A percentile compares a stretch with the other conserved stretches of the same genome.
Conservation (phyloP, 2,329 filamentous ascomycete genomes). For the Stachybotrys echinatus region DNA sequence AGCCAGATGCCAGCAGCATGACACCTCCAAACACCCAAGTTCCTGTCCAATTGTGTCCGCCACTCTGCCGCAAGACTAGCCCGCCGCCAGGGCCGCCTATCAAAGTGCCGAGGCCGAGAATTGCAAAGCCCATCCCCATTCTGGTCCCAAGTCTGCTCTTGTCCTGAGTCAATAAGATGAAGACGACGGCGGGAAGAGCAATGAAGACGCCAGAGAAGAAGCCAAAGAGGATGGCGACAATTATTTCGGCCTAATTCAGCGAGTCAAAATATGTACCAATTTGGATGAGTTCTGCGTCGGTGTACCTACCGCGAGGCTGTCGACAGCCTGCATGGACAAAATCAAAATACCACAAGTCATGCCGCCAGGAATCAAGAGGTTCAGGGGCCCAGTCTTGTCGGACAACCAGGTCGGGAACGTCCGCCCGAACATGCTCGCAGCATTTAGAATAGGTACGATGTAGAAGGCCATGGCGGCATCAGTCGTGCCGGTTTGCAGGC, state of each 20-base stretch:
- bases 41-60: constrained; percentile 14
- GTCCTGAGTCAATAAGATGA: constrained; percentile 32
- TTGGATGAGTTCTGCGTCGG: background rate
- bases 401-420: constrained; percentile 32
- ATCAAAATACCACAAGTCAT: constrained; percentile 22
- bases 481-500: constrained; percentile 20
- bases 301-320: constrained; percentile 6
- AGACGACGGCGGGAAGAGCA: constrained; percentile 31
- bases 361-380: constrained; percentile 23
- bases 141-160: constrained; percentile 35
- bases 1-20: background rate
- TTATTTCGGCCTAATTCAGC: background rate
- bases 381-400: constrained; percentile 28
- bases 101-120: constrained; percentile 24
- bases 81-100: constrained; percentile 28
- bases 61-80: constrained; percentile 17
- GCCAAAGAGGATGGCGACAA: constrained; percentile 26
- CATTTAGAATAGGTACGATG: constrained; percentile 40
- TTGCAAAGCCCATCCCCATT: constrained; percentile 30
- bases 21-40: constrained; percentile 12
- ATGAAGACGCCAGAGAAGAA: constrained; percentile 38
- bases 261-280: background rate
- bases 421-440: constrained; percentile 38
- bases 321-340: constrained; percentile 29
- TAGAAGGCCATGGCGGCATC: constrained; percentile 30